Base-by-base conservation (phyloP, 164 flowering plant genomes). In the Magnolia officinalis region DNA sequence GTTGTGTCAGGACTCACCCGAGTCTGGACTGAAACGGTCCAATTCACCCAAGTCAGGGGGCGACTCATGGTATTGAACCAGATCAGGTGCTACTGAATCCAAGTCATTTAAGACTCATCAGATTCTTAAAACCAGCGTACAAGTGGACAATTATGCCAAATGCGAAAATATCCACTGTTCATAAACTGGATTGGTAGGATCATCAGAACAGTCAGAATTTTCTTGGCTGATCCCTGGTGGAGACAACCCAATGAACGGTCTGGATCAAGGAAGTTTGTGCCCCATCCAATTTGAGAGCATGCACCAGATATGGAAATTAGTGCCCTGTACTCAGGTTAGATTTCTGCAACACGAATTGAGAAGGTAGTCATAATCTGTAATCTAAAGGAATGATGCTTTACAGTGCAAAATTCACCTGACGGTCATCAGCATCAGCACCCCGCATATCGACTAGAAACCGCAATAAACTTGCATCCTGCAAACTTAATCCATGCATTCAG, bases 401-500 rank as follows among this genome's bases (percentile, higher is more conserved):
- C 10, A 37, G 8, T 24, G 11, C 16, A 61, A 45, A 70, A 71
- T 67, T 82, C 84, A 96, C 99, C 96, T 94, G 99, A 55, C 88
- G 87, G 76, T 90, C 97, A 85, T 94, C 96, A 74, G 84, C 97
- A 86, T 94, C 99, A 68, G 79, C 95, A 73, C 99, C 99, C 29
- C 98, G 89, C 98, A 96, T 94, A 84, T 96, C 99, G 78, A 94
- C 98, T 50, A 96, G 86, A 83, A 96, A 96, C 16, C 98, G 91
- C 83, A 96, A 81, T 68, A 94, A 93, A 84, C 99, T 92, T 77
- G 97, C 95, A 89, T 95, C 99, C 99, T 95, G 93, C 83, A 84
- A 84, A 79, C 76, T 23, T 55, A 64, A 26, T 78, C 14, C 37
- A 73, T 14, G 73, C 72, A 84, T 69, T 77, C 37, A 79, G 52